Evolutionary conservation across 1,284 basidiomycete genomes (phyloP), one percentile per base, ranked within the genome.

Genomic region (Ceratobasidium sp.): DNA sequence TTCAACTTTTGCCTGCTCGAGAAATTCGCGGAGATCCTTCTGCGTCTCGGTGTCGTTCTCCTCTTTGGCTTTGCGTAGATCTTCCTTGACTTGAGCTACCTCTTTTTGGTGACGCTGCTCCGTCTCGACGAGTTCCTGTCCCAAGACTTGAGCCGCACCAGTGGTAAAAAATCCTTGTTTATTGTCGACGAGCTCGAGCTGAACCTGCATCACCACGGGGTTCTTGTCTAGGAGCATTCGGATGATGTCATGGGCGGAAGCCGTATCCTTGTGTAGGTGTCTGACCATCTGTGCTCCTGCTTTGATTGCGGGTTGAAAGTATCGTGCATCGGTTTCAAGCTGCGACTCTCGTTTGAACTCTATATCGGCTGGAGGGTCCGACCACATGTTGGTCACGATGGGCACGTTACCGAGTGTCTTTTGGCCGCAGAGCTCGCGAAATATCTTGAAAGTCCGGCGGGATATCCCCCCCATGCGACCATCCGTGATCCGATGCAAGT

Each of bases 331-430:
- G 0, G 49, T 46, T 46, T 34, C 9, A 24, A 74, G 71, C 37
- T 74, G 58, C 13, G 8, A n/a, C 27, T 54, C 49, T n/a, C 59
- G 29, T 4, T 43, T 16, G 6, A 54, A 1, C 13, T 63, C 22
- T 0, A 2, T 7, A 1, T 58, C 14, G 24, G n/a, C 51, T 11
- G 71, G 71, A 6, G 71, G 71, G 27, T 74, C 19, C 13, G 59
- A 53, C 80, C 80, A 81, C 79, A 80, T 79, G 41, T 69, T 80
- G 31, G 80, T 81, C 16, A 77, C 78, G 39, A 81, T 74, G 9
- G 78, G 22, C 43, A 79, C 78, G 59, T 80, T 81, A 22, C 49
- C 5, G 41, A 77, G 43, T 7, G 65, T 48, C 7, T 64, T 37
- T 22, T 41, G 16, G 5, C 75, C 75, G 41, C 76, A 77, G 9